Conservation (phyloP, 2,329 filamentous ascomycete species). For the Penicillium sp. region DNA sequence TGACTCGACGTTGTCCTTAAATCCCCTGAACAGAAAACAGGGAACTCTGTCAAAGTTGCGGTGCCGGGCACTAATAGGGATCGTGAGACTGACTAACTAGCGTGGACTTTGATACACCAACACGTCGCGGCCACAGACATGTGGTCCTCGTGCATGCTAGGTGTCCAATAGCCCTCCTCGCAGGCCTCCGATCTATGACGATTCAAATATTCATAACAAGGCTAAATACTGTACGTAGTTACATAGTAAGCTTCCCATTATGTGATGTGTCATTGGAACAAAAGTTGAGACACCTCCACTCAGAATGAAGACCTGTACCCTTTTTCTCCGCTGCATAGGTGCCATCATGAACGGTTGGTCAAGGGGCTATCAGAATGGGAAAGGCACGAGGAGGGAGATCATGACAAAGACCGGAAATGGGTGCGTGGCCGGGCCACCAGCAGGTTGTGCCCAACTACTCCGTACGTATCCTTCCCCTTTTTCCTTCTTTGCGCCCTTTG, state of each 20-base stretch:
- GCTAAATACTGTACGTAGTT: too few species aligned
- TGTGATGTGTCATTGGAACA: constrained; percentile 6
- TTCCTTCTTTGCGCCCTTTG: neutral
- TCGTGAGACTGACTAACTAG: constrained; percentile 17
- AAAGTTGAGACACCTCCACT: constrained; percentile 6
- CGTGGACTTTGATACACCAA: constrained; percentile 20
- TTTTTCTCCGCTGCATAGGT: neutral
- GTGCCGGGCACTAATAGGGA: constrained; percentile 15
- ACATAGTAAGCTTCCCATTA: constrained; percentile 1
- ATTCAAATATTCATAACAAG: neutral
- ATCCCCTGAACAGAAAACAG: neutral
- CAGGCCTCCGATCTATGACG: neutral
- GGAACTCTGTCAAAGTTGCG: neutral
- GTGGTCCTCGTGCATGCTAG: constrained; percentile 16
- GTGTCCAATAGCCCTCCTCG: constrained; percentile 6
- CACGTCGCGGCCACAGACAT: constrained; percentile 27
- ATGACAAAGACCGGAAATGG: constrained; percentile 7
- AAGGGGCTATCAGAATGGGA: neutral
- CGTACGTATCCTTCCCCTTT: neutral
- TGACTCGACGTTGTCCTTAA: neutral
- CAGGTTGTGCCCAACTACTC: neutral
- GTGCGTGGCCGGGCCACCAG: neutral
- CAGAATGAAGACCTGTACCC: neutral
- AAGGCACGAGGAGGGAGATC: constrained; percentile 8
- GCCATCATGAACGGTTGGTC: constrained; percentile 7